Evolutionary conservation across 352 stramenopile species (phyloP).

Genomic region (Phytophthora crassamura): DNA sequence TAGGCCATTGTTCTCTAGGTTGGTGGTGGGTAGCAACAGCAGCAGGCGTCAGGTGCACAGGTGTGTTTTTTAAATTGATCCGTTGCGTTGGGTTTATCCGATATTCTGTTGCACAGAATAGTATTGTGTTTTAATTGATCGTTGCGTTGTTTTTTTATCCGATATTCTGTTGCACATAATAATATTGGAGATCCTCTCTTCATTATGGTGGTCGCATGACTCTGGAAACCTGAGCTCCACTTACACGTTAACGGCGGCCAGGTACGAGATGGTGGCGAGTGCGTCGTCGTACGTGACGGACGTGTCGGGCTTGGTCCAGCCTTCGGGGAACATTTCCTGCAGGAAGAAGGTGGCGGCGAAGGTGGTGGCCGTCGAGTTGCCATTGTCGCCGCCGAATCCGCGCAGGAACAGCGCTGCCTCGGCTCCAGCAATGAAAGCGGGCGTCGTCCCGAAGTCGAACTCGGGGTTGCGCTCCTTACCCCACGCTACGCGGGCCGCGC

Average conservation of each 20-base stretch:
- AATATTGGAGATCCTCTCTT: too few species aligned
- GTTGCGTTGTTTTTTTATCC: too few species aligned
- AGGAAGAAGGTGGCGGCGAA: slow-evolving; percentile 33
- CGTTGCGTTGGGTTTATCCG: slow-evolving; percentile 13
- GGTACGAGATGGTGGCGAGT: slow-evolving; percentile 24
- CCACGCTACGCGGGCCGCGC: slow-evolving; percentile 11
- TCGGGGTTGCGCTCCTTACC: slow-evolving; percentile 28
- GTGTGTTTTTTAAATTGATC: slow-evolving; percentile 36
- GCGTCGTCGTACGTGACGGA: slow-evolving; percentile 25
- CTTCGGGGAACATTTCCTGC: slow-evolving; percentile 33
- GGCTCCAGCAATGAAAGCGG: slow-evolving; percentile 26
- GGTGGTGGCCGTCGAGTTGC: slow-evolving; percentile 23
- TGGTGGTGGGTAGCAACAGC: slow-evolving; percentile 8
- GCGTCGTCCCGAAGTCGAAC: slow-evolving; percentile 24
- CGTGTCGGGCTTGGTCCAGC: slow-evolving; percentile 30
- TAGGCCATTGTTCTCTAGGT: not conserved
- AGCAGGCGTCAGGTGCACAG: slow-evolving; percentile 10
- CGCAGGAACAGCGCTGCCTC: slow-evolving; percentile 26
- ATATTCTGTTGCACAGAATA: not conserved
- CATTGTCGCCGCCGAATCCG: slow-evolving; percentile 17
- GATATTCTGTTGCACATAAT: too few species aligned
- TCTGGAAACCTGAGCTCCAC: too few species aligned
- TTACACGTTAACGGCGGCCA: slow-evolving; percentile 23
- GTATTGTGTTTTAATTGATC: too few species aligned
- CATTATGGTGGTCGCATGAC: too few species aligned